Evolutionary conservation across 2,329 filamentous ascomycete species (phyloP).

Genomic region (Colletotrichum camelliae): DNA sequence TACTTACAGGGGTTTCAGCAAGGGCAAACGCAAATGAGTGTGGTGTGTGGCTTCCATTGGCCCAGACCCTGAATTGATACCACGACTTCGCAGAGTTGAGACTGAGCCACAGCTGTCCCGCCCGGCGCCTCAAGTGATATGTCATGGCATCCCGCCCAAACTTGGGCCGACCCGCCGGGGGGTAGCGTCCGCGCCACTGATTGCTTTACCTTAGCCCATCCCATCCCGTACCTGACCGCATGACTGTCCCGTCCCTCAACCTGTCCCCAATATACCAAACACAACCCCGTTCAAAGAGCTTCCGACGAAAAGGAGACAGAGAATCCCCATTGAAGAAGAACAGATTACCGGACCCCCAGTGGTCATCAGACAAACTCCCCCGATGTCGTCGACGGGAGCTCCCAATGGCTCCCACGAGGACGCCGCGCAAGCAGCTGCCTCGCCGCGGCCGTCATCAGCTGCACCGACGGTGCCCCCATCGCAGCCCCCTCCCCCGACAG

Average conservation of each 20-base stretch:
- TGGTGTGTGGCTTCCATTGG: neutral
- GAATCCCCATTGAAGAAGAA: neutral
- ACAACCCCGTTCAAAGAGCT: neutral
- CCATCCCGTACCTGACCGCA: constrained; percentile 7
- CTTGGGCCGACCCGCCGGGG: neutral
- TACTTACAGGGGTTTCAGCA: too few relatives aligned
- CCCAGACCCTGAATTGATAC: neutral
- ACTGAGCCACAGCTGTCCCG: constrained; percentile 4
- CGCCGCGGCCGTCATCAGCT: constrained; percentile 23
- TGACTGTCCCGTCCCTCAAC: constrained; percentile 7
- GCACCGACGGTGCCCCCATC: constrained; percentile 24
- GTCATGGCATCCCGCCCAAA: neutral
- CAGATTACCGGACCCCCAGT: neutral
- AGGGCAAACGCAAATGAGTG: too few relatives aligned
- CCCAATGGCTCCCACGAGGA: constrained; percentile 38
- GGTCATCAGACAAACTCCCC: neutral
- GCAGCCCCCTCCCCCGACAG: constrained; percentile 18
- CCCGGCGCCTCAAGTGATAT: neutral
- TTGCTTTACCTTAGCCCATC: neutral
- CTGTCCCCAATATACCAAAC: constrained; percentile 8
- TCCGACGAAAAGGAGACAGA: neutral
- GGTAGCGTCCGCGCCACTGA: neutral
- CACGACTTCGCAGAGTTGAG: neutral
- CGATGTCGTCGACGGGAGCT: constrained; percentile 44
- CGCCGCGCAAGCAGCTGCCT: constrained; percentile 21